These are phyloP conservation scores for Rhodotorula sp. DNA, from an alignment of 1,284 basidiomycete species.

Conservation along the genomic window DNA sequence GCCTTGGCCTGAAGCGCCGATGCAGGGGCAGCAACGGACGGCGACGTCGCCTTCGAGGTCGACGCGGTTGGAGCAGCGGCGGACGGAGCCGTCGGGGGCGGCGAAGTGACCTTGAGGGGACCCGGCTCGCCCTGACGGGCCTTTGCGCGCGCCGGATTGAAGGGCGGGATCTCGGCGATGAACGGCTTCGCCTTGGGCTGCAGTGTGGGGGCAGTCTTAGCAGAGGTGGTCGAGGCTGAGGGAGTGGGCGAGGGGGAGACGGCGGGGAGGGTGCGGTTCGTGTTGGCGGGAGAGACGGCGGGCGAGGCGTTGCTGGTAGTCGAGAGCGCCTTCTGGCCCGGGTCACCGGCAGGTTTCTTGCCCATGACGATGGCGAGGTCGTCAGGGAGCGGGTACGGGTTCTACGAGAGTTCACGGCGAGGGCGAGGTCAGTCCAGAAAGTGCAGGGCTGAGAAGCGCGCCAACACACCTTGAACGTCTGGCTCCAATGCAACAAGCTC, in stretches of 20 bases:
- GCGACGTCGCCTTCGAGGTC: background rate
- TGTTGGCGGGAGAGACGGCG: slow-evolving; percentile 21
- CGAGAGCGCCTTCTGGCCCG: slow-evolving; percentile 12
- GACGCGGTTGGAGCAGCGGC: slow-evolving; percentile 23
- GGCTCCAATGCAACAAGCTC: slow-evolving; percentile 87
- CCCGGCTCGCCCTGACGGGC: slow-evolving; percentile 36
- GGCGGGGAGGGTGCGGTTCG: slow-evolving; percentile 11
- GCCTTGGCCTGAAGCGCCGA: slow-evolving; percentile 17
- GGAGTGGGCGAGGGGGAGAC: slow-evolving; percentile 42
- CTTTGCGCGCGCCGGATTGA: slow-evolving; percentile 63
- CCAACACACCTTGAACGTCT: slow-evolving; percentile 77
- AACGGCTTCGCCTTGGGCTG: slow-evolving; percentile 50
- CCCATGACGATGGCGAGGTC: slow-evolving; percentile 42
- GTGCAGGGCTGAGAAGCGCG: background rate
- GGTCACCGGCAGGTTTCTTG: slow-evolving; percentile 41
- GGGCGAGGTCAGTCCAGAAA: background rate
- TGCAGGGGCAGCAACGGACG: background rate
- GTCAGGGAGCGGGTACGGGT: slow-evolving; percentile 73
- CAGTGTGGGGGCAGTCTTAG: background rate
- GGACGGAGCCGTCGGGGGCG: slow-evolving; percentile 5
- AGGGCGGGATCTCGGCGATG: slow-evolving; percentile 89
- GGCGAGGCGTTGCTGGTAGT: slow-evolving; percentile 15
- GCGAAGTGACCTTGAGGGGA: background rate
- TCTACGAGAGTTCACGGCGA: slow-evolving; percentile 78
- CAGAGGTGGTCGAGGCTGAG: background rate